phyloP scores from a whole-genome alignment of 352 stramenopile genomes.

The Globisporangium cederbergense region DNA sequence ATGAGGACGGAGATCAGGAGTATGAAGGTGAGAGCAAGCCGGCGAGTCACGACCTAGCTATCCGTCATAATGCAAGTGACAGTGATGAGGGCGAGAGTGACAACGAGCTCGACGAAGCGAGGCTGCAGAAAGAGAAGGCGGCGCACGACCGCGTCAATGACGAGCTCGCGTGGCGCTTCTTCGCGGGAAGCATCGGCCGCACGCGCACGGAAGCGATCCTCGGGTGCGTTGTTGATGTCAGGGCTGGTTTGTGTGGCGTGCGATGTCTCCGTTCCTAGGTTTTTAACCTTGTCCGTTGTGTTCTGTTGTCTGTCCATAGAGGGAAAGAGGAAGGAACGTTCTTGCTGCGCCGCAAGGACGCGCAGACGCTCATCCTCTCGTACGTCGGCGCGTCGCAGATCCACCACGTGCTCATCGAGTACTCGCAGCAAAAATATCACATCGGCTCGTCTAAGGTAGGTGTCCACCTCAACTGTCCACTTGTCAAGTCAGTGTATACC shows the following conservation, averaged over 20 bases:
- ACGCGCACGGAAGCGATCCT: constrained; percentile 61
- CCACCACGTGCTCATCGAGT: constrained; percentile 85
- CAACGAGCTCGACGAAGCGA: constrained; percentile 33
- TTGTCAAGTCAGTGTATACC: too few species aligned
- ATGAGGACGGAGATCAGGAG: not conserved
- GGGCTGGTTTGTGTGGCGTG: not conserved
- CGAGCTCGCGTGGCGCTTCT: constrained; percentile 72
- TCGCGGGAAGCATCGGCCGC: constrained; percentile 75
- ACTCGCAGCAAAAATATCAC: constrained; percentile 61
- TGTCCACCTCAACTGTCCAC: not conserved
- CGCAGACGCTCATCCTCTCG: constrained; percentile 78
- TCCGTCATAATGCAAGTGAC: not conserved
- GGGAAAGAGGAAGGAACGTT: constrained; percentile 70
- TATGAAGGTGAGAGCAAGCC: constrained; percentile 12
- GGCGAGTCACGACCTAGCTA: not conserved
- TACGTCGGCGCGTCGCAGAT: constrained; percentile 62
- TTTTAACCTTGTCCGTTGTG: not conserved
- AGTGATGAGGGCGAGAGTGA: constrained; percentile 13
- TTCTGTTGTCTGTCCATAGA: constrained; percentile 12
- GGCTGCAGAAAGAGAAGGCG: constrained; percentile 30
- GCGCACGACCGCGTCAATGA: constrained; percentile 49
- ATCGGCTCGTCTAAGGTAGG: constrained; percentile 76
- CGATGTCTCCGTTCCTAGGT: not conserved
- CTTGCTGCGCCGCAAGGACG: constrained; percentile 75
- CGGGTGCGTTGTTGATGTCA: constrained; percentile 27